Percentiles rank a stretch among this genome's conserved stretches.
Conservation (phyloP, 2,329 filamentous ascomycete species). For the Thermomyces lanuginosus region DNA sequence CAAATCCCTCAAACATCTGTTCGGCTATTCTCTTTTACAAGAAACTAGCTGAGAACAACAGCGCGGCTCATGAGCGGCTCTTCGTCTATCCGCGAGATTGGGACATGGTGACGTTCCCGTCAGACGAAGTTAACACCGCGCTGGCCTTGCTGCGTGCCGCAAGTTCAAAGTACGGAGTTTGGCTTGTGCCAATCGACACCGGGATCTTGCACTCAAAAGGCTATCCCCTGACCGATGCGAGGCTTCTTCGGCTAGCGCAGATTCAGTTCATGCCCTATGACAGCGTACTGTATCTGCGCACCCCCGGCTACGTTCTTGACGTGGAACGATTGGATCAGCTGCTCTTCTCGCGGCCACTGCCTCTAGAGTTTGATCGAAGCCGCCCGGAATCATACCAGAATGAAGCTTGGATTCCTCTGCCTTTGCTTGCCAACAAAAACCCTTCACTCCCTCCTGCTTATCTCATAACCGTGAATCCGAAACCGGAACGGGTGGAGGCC, state of each 20-base stretch:
- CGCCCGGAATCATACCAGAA: constrained; percentile 22
- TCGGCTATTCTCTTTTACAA: constrained; percentile 30
- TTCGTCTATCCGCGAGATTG: constrained; percentile 32
- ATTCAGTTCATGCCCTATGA: constrained; percentile 29
- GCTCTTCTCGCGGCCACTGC: constrained; percentile 20
- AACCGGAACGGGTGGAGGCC: constrained; percentile 19
- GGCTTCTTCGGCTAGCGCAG: constrained; percentile 21
- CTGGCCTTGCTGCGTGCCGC: constrained; percentile 23
- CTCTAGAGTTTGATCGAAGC: constrained; percentile 16
- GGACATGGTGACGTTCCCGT: constrained; percentile 18
- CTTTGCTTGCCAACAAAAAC: constrained; percentile 18
- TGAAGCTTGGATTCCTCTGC: constrained; percentile 22
- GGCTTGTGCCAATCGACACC: constrained; percentile 28
- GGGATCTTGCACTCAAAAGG: constrained; percentile 16
- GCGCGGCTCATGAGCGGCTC: constrained; percentile 24
- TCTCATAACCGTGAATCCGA: constrained; percentile 22
- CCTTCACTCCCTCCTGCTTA: constrained; percentile 18
- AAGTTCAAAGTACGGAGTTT: constrained; percentile 24
- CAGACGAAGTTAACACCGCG: constrained; percentile 16
- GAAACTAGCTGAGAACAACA: constrained; percentile 19
- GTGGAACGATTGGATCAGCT: constrained; percentile 22
- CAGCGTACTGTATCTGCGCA: constrained; percentile 27
- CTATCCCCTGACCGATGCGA: constrained; percentile 19
- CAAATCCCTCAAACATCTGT: constrained; percentile 29
- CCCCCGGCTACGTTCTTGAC: constrained; percentile 26